Evolutionary conservation across 2,329 filamentous ascomycete species (phyloP).

Genomic region (Aspergillus flavus): DNA sequence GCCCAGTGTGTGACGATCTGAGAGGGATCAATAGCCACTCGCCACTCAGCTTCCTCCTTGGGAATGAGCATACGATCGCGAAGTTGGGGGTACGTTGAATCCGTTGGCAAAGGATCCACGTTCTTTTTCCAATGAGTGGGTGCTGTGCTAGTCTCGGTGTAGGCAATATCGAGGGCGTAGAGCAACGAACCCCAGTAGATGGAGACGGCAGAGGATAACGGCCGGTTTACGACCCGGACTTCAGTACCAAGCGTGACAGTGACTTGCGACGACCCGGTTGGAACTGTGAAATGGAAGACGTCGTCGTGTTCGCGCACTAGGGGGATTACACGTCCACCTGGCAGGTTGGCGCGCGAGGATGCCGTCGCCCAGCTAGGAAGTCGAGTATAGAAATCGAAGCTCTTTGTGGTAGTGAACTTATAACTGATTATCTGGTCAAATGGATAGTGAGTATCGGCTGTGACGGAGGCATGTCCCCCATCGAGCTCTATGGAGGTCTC

Average conservation of each 20-base stretch:
- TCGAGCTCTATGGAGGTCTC: constrained; percentile 39
- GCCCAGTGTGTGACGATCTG: not conserved
- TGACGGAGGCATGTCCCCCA: not conserved
- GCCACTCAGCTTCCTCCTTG: not conserved
- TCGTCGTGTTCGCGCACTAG: not conserved
- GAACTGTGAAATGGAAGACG: not conserved
- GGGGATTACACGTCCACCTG: not conserved
- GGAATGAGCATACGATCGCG: constrained; percentile 2
- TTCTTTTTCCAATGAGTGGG: constrained; percentile 1
- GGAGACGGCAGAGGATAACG: not conserved
- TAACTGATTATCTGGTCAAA: not conserved
- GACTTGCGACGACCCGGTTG: not conserved
- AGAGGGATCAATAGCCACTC: not conserved
- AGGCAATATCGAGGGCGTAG: not conserved
- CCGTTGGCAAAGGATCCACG: not conserved
- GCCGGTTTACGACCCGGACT: not conserved
- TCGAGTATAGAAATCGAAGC: constrained; percentile 9
- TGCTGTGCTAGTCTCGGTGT: not conserved
- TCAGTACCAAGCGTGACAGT: not conserved
- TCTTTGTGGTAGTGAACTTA: not conserved
- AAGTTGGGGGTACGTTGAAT: not conserved
- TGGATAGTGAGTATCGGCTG: constrained; percentile 3
- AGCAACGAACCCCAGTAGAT: constrained; percentile 5
- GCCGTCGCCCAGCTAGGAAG: not conserved
- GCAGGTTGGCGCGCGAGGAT: not conserved